A percentile compares a stretch with the other conserved stretches of the same genome.
Evolutionary conservation across 805 yeast species (phyloP).

Genomic region (Metschnikowia drakensbergensis): DNA sequence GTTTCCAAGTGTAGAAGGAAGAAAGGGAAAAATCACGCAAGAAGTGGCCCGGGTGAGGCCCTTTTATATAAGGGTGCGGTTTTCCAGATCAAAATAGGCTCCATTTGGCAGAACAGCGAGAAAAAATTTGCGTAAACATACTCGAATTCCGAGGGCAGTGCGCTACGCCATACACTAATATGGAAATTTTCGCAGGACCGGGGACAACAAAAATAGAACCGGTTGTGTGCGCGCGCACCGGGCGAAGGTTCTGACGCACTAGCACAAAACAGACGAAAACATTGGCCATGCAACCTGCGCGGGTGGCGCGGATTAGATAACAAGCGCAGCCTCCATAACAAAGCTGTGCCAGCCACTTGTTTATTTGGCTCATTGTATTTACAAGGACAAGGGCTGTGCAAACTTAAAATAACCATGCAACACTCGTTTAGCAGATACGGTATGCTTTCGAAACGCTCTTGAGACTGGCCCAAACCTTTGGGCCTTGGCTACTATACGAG

Average conservation of each 20-base stretch:
- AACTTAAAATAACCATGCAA: background rate
- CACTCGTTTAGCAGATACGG: background rate
- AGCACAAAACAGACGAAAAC: background rate
- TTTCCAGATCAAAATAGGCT: background rate
- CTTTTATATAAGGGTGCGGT: slow-evolving; percentile 2
- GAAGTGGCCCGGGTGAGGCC: background rate
- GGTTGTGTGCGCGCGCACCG: background rate
- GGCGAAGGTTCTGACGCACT: background rate
- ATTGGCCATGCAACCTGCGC: background rate
- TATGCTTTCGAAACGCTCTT: no score
- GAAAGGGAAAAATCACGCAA: slow-evolving; percentile 3
- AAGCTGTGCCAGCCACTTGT: slow-evolving; percentile 2
- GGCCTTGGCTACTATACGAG: background rate
- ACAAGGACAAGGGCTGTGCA: background rate
- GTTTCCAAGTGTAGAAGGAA: slow-evolving; percentile 6
- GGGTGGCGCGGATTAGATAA: slow-evolving; percentile 1
- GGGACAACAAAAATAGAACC: slow-evolving; percentile 1
- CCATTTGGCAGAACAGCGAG: background rate
- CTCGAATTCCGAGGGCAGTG: slow-evolving; percentile 12
- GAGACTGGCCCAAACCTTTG: background rate
- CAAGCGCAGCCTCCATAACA: background rate
- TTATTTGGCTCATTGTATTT: background rate
- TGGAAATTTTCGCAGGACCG: background rate
- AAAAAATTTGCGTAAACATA: slow-evolving; percentile 3
- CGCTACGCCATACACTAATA: slow-evolving; percentile 5